Evolutionary conservation across 495 filamentous ascomycete species (phyloP).

Genomic region (Talaromyces thailandensis): DNA sequence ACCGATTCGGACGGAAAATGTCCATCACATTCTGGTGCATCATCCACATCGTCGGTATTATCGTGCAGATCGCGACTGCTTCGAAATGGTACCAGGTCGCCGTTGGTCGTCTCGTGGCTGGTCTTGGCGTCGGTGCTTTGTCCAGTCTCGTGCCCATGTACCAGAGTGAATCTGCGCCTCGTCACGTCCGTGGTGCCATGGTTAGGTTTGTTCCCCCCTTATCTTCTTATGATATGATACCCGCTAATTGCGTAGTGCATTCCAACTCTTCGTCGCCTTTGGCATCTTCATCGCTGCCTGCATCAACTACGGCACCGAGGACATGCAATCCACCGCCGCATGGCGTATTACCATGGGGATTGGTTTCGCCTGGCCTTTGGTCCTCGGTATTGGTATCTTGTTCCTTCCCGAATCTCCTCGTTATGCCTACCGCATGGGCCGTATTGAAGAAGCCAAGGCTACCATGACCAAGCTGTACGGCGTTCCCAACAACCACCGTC

Average conservation of each 20-base stretch:
- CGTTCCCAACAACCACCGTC: conserved; percentile 50
- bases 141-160: conserved; percentile 68
- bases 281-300: conserved; percentile 78
- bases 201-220: conserved; percentile 32
- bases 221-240: neutral
- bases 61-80: conserved; percentile 55
- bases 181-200: conserved; percentile 57
- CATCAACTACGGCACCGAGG: conserved; percentile 69
- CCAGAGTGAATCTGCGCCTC: conserved; percentile 59
- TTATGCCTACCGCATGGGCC: conserved; percentile 57
- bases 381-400: conserved; percentile 61
- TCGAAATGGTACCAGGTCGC: conserved; percentile 46
- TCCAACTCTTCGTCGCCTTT: conserved; percentile 82
- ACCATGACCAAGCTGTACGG: conserved; percentile 68
- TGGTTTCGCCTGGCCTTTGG: conserved; percentile 64
- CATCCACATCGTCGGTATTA: conserved; percentile 58
- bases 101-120: conserved; percentile 49
- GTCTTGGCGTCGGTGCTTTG: conserved; percentile 61
- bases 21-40: conserved; percentile 49
- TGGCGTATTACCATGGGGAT: conserved; percentile 81
- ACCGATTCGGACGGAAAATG: conserved; percentile 43
- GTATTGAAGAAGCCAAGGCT: conserved; percentile 52
- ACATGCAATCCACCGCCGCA: conserved; percentile 42
- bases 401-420: conserved; percentile 68
- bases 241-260: conserved; percentile 33